Percentiles rank a stretch among this genome's conserved stretches.
Conservation (phyloP, 2,329 filamentous ascomycete genomes). For the Mycosphaerella sp. region DNA sequence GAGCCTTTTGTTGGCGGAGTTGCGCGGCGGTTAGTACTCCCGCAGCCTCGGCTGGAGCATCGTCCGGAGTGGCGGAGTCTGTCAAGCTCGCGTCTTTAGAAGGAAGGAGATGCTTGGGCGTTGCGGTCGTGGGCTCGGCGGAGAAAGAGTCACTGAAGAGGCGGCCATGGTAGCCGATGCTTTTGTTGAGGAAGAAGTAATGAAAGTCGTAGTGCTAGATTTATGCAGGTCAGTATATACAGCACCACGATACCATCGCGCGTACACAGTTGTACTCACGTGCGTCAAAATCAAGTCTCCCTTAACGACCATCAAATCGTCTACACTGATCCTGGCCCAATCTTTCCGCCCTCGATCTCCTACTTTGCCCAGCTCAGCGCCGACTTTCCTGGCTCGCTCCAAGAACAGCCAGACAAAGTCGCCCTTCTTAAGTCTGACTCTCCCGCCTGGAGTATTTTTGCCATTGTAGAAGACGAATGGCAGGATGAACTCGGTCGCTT, state of each 20-base stretch:
- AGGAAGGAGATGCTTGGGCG: slow-evolving; percentile 32
- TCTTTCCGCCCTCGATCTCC: slow-evolving; percentile 61
- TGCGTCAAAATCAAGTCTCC: slow-evolving; percentile 90
- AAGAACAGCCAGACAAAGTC: slow-evolving; percentile 90
- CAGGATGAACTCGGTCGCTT: slow-evolving; percentile 79
- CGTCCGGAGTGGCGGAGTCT: slow-evolving; percentile 1
- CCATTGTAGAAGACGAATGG: slow-evolving; percentile 98
- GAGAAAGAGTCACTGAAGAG: slow-evolving; percentile 67
- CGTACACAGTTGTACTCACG: slow-evolving; percentile 56
- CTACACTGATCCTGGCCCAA: slow-evolving; percentile 90
- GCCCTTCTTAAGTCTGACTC: slow-evolving; percentile 83
- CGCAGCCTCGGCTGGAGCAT: slow-evolving; percentile 1
- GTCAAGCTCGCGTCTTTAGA: slow-evolving; percentile 7
- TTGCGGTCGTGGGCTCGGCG: slow-evolving; percentile 42
- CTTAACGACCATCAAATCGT: slow-evolving; percentile 89
- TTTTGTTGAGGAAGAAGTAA: slow-evolving; percentile 90
- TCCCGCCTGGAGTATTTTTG: slow-evolving; percentile 77
- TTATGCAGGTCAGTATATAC: slow-evolving; percentile 13
- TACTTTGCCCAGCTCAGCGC: slow-evolving; percentile 66
- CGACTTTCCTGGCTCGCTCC: slow-evolving; percentile 84
- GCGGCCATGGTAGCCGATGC: slow-evolving; percentile 62
- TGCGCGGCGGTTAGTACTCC: slow-evolving; percentile 25
- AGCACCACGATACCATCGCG: background rate
- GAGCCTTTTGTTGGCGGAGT: slow-evolving; percentile 20
- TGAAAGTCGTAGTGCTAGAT: slow-evolving; percentile 91